Percentiles rank a stretch among this genome's conserved stretches.
These are phyloP conservation scores for Cryptococcus wingfieldii DNA, from an alignment of 1,284 basidiomycete species.

Conservation along the genomic window DNA sequence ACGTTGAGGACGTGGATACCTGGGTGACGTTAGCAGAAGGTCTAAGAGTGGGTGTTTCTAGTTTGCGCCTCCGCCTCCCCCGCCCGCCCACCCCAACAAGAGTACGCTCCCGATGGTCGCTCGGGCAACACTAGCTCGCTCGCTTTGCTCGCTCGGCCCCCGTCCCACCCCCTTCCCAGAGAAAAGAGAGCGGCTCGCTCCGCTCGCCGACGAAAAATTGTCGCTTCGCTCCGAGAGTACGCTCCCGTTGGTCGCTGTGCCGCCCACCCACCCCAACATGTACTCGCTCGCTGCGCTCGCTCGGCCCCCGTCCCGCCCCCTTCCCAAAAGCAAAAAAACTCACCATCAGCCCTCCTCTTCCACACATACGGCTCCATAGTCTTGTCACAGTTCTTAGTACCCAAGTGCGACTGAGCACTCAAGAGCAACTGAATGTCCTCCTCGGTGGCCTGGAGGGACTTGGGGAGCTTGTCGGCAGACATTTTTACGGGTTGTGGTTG, in stretches of 20 bases:
- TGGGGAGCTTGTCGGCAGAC: slow-evolving; percentile 70
- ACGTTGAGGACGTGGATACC: slow-evolving; percentile 97
- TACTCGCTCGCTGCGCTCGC: background rate
- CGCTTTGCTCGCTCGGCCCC: background rate
- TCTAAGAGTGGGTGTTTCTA: too few relatives aligned
- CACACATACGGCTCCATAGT: slow-evolving; percentile 97
- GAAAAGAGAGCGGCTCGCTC: background rate
- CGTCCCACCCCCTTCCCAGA: too few relatives aligned
- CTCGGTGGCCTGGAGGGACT: slow-evolving; percentile 86
- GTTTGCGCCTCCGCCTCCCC: too few relatives aligned
- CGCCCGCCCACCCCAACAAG: too few relatives aligned
- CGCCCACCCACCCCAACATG: slow-evolving; percentile 2
- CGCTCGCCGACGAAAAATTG: too few relatives aligned
- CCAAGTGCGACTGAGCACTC: slow-evolving; percentile 93
- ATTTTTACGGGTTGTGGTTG: slow-evolving; percentile 23
- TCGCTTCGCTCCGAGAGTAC: too few relatives aligned
- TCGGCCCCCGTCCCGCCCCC: background rate
- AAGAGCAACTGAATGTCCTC: slow-evolving; percentile 95
- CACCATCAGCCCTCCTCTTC: slow-evolving; percentile 93
- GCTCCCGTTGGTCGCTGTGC: background rate
- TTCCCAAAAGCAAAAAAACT: slow-evolving; percentile 42
- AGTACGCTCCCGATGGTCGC: background rate
- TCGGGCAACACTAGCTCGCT: background rate
- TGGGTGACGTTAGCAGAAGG: slow-evolving; percentile 41
- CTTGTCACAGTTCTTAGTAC: slow-evolving; percentile 98